phyloP scores from a whole-genome alignment of 2,329 filamentous ascomycete genomes.

The Didymella glomerata region DNA sequence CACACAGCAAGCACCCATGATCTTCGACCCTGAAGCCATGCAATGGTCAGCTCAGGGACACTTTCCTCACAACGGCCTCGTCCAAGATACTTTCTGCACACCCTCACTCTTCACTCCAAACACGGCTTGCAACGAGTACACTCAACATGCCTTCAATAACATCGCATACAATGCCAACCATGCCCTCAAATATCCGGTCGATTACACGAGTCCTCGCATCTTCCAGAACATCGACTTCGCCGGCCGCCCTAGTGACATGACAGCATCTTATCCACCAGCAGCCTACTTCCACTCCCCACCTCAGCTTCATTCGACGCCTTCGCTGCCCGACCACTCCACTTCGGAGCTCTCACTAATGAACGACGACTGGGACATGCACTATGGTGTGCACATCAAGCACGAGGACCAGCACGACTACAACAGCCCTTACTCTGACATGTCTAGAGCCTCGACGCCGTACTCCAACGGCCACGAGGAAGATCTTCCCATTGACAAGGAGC shows the following conservation, averaged over 20 bases:
- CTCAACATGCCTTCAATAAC: slow-evolving; percentile 27
- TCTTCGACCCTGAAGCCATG: slow-evolving; percentile 26
- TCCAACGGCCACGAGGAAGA: slow-evolving; percentile 29
- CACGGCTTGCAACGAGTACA: slow-evolving; percentile 26
- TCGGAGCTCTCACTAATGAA: slow-evolving; percentile 35
- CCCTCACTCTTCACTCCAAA: slow-evolving; percentile 22
- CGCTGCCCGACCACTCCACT: slow-evolving; percentile 31
- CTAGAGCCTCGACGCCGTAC: slow-evolving; percentile 35
- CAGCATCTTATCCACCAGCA: slow-evolving; percentile 42
- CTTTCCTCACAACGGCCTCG: slow-evolving; percentile 22
- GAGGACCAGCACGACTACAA: slow-evolving; percentile 31
- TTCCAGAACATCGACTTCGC: slow-evolving; percentile 29
- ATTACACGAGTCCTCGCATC: slow-evolving; percentile 35
- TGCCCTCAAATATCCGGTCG: slow-evolving; percentile 30
- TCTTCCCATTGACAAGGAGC: slow-evolving; percentile 54
- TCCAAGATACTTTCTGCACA: slow-evolving; percentile 26
- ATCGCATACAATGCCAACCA: slow-evolving; percentile 36
- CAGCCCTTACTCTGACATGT: slow-evolving; percentile 34
- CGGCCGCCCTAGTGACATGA: slow-evolving; percentile 24
- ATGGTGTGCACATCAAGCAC: slow-evolving; percentile 25
- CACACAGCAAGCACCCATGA: slow-evolving; percentile 24
- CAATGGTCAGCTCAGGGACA: slow-evolving; percentile 35
- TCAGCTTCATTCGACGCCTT: slow-evolving; percentile 30
- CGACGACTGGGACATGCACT: slow-evolving; percentile 38
- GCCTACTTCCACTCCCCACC: slow-evolving; percentile 45